Base-by-base conservation (phyloP, 1,139 yeast genomes). In the Pichia norvegensis region DNA sequence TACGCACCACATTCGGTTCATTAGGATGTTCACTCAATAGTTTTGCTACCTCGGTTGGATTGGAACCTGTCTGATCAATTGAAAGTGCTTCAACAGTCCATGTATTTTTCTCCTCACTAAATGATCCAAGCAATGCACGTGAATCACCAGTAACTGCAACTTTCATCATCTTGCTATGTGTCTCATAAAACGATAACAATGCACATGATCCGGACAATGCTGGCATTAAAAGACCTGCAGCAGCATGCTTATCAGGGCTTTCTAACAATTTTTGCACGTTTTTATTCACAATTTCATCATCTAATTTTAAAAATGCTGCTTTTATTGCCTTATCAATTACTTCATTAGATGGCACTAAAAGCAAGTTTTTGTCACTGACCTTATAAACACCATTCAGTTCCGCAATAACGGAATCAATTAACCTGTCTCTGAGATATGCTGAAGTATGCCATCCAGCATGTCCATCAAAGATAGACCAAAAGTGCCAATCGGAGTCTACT, bases 141-240 rank as follows among this genome's bases (percentile, higher is more conserved):
- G 97, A 90, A 63, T 92, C 99, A 38, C 99, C 99, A 0, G 97
- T 81, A 7, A 90, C 95, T 0, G 98, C 98, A 29, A 92, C 95
- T 55, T 87, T 82, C 53, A 92, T 72, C 44, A 75, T 67, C 47
- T 79, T 74, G 35, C 87, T 73, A 47, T 76, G 74, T 2, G 95
- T 79, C 62, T 92, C 96, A 64, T 85, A 92, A 59, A 86, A 82
- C 1, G 95, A 80, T 51, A 92, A 70, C 50, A 92, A 70, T 0
- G 95, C 97, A 69, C 99, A 92, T 0, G 97, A 82, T 0, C 98
- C 99, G 3, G 95, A 84, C 42, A 94, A 74, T 2, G 97, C 98
- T 3, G 98, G 97, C 74, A 92, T 82, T 57, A 85, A 72, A 51
- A 81, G 66, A 59, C 83, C 88, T 1, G 90, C 82, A 27, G 82